Evolutionary conservation across 768 basidiomycete genomes (phyloP).

Genomic region (Termitomyces sp.): DNA sequence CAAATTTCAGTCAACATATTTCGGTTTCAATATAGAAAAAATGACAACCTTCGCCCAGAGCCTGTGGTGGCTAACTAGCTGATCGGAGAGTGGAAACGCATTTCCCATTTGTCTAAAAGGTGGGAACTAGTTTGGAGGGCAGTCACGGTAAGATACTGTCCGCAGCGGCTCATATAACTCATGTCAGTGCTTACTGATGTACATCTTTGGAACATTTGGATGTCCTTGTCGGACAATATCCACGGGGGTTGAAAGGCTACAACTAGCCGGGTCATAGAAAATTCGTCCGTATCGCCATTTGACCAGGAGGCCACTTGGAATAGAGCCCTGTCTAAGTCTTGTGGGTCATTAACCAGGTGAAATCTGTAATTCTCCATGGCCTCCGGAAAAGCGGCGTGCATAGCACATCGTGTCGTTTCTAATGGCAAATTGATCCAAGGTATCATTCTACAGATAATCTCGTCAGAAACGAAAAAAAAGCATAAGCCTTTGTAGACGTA

Average conservation of each 20-base stretch:
- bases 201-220: slow-evolving; percentile 50
- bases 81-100: slow-evolving; percentile 26
- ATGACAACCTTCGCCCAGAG: slow-evolving; percentile 57
- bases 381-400: slow-evolving; percentile 45
- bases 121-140: slow-evolving; percentile 37
- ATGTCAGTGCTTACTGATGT: slow-evolving; percentile 31
- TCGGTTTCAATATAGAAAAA: neutral
- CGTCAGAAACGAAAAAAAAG: slow-evolving; percentile 1
- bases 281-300: neutral
- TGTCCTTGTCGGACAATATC: slow-evolving; percentile 52
- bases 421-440: slow-evolving; percentile 55
- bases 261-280: slow-evolving; percentile 28
- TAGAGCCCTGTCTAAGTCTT: slow-evolving; percentile 36
- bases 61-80: slow-evolving; percentile 44
- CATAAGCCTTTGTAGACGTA: slow-evolving; percentile 20
- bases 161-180: neutral
- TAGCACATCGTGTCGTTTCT: slow-evolving; percentile 44
- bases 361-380: slow-evolving; percentile 41
- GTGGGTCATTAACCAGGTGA: slow-evolving; percentile 25
- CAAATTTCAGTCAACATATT: neutral
- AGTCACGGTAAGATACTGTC: slow-evolving; percentile 10
- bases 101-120: slow-evolving; percentile 32
- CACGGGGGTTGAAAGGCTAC: slow-evolving; percentile 63
- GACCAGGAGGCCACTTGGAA: slow-evolving; percentile 48
- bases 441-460: slow-evolving; percentile 33